phyloP scores from a whole-genome alignment of 495 filamentous ascomycete genomes.

The Neurospora tetrasperma region DNA sequence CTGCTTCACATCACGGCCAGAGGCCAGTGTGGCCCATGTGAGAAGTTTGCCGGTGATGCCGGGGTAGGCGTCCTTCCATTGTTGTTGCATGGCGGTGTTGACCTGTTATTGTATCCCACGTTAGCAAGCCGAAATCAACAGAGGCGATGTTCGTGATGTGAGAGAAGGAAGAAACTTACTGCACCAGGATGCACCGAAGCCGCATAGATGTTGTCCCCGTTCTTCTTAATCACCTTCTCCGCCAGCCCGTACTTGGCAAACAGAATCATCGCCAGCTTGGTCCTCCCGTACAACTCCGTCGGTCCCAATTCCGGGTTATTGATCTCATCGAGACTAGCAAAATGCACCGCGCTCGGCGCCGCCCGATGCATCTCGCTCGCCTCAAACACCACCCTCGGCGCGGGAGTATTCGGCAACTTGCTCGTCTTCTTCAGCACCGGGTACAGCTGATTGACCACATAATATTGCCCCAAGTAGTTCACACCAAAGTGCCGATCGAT shows the following conservation, averaged over 20 bases:
- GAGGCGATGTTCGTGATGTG: neutral
- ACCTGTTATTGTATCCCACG: conserved; percentile 14
- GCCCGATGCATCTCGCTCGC: conserved; percentile 45
- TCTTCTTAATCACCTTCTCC: conserved; percentile 31
- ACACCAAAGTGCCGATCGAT: conserved; percentile 44
- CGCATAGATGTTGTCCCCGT: conserved; percentile 31
- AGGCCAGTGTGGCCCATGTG: conserved; percentile 20
- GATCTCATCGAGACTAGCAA: conserved; percentile 41
- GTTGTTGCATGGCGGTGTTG: conserved; percentile 36
- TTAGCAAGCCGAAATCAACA: neutral
- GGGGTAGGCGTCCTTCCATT: conserved; percentile 40
- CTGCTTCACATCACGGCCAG: conserved; percentile 30
- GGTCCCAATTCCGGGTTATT: conserved; percentile 43
- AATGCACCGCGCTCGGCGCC: conserved; percentile 34
- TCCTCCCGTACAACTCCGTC: conserved; percentile 41
- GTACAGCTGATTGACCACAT: conserved; percentile 31
- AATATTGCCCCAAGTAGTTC: conserved; percentile 41
- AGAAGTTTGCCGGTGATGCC: conserved; percentile 30
- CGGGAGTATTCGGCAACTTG: conserved; percentile 17
- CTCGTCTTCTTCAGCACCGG: conserved; percentile 28
- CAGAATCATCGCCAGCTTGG: conserved; percentile 47
- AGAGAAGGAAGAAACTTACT: conserved; percentile 10
- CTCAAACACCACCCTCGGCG: conserved; percentile 39
- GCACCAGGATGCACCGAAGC: conserved; percentile 35
- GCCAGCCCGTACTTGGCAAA: conserved; percentile 36